Conservation (phyloP, 768 basidiomycete species). For the Psilocybe tampanensis region DNA sequence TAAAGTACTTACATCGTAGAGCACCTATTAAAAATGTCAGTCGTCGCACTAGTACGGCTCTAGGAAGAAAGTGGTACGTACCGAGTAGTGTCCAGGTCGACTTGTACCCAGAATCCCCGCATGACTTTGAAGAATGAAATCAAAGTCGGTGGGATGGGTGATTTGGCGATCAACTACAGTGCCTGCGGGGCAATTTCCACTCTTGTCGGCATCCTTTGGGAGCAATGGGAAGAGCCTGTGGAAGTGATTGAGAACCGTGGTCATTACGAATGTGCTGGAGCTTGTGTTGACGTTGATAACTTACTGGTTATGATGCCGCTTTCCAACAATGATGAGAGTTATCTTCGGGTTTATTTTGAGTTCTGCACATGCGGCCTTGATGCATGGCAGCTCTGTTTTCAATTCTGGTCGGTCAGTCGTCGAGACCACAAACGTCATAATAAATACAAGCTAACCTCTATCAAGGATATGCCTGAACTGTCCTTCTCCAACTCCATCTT, state of each 20-base stretch:
- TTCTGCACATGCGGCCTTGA: conserved; percentile 62
- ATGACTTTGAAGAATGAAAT: conserved; percentile 80
- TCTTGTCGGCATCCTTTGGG: conserved; percentile 48
- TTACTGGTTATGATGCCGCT: conserved; percentile 57
- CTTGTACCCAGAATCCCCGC: conserved; percentile 80
- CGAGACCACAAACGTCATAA: not conserved
- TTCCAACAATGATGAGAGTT: conserved; percentile 80
- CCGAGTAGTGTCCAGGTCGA: conserved; percentile 47
- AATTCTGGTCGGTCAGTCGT: not conserved
- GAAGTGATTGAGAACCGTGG: too few relatives aligned
- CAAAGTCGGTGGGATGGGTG: conserved; percentile 71
- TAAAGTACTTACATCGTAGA: conserved; percentile 33
- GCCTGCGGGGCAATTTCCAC: conserved; percentile 76
- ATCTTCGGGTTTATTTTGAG: conserved; percentile 63
- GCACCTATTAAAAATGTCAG: conserved; percentile 28
- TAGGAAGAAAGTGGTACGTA: conserved; percentile 23
- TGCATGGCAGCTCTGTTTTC: not conserved
- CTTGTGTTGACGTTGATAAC: too few relatives aligned
- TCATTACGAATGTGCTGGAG: not conserved
- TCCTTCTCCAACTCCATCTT: conserved; percentile 58
- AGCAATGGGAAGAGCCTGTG: conserved; percentile 13
- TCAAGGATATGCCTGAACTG: conserved; percentile 58
- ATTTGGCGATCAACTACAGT: conserved; percentile 77
- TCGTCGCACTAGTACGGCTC: not conserved
- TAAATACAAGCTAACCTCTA: conserved; percentile 40